A percentile compares a stretch with the other conserved stretches of the same genome.
These are phyloP conservation scores for Phaeodactylum tricornutum DNA, from an alignment of 108 stramenopile species.

Conservation along the genomic window DNA sequence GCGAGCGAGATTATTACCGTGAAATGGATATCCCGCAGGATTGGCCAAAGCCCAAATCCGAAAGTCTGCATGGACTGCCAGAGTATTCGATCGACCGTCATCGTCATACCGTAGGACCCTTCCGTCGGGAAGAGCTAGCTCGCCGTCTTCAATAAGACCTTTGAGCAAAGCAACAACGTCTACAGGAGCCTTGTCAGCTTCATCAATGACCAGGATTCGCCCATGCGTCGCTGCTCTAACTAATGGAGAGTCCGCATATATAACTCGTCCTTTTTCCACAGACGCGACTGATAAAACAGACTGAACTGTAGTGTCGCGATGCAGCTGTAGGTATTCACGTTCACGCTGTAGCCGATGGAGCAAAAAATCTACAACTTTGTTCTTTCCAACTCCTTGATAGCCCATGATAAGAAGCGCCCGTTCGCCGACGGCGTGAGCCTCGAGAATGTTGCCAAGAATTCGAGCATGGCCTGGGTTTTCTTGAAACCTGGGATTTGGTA, in stretches of 20 bases:
- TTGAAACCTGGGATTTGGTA: slow-evolving; percentile 32
- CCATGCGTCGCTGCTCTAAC: slow-evolving; percentile 69
- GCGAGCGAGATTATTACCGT: slow-evolving; percentile 74
- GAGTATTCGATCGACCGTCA: slow-evolving; percentile 19
- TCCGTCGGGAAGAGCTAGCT: slow-evolving; percentile 72
- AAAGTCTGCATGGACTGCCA: slow-evolving; percentile 72
- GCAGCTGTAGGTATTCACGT: slow-evolving; percentile 89
- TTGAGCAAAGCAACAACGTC: slow-evolving; percentile 84
- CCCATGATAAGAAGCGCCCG: slow-evolving; percentile 63
- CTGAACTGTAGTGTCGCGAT: slow-evolving; percentile 82
- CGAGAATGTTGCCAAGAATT: slow-evolving; percentile 35
- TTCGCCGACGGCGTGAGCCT: slow-evolving; percentile 48
- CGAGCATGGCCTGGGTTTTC: slow-evolving; percentile 31
- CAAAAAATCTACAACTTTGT: slow-evolving; percentile 56
- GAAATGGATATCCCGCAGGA: slow-evolving; percentile 83
- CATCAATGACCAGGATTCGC: slow-evolving; percentile 75
- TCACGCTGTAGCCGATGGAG: slow-evolving; percentile 31
- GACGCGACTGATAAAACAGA: slow-evolving; percentile 51
- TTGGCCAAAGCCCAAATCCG: slow-evolving; percentile 74
- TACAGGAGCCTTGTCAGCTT: slow-evolving; percentile 89
- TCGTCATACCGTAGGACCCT: slow-evolving; percentile 16
- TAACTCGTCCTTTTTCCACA: slow-evolving; percentile 58
- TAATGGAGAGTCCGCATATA: slow-evolving; percentile 75
- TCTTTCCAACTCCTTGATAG: slow-evolving; percentile 91
- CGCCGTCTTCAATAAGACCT: slow-evolving; percentile 82